A percentile compares a stretch with the other conserved stretches of the same genome.
phyloP scores from a whole-genome alignment of 768 basidiomycete species.

The Termitomyces sp. region DNA sequence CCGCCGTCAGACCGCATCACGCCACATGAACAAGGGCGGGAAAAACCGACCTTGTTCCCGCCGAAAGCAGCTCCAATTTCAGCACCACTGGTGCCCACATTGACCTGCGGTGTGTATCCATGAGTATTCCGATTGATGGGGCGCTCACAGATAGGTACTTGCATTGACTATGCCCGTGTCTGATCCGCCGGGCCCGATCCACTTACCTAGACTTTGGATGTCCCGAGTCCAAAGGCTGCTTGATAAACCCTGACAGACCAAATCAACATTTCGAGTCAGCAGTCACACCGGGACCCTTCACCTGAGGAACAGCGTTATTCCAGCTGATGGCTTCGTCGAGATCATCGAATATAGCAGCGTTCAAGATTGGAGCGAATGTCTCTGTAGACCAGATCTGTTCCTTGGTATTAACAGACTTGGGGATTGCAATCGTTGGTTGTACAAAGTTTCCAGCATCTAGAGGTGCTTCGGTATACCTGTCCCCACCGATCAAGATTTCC shows the following conservation, averaged over 20 bases:
- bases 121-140: conserved; percentile 6
- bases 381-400: conserved; percentile 73
- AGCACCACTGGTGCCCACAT: conserved; percentile 57
- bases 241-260: conserved; percentile 62
- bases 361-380: conserved; percentile 87
- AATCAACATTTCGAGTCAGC: conserved; percentile 11
- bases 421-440: conserved; percentile 79
- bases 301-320: conserved; percentile 89
- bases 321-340: conserved; percentile 83
- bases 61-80: conserved; percentile 84
- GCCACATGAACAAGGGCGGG: conserved; percentile 12
- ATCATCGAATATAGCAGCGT: conserved; percentile 82
- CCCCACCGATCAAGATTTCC: conserved; percentile 73
- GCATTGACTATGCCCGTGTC: conserved; percentile 94
- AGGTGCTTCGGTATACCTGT: conserved; percentile 44
- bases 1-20: conserved; percentile 15
- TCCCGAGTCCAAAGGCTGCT: conserved; percentile 91
- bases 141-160: conserved; percentile 25
- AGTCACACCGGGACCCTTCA: conserved; percentile 20
- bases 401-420: conserved; percentile 47
- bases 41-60: conserved; percentile 73
- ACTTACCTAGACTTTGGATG: conserved; percentile 79
- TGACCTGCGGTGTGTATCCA: conserved; percentile 34
- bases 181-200: conserved; percentile 87
- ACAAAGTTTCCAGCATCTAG: conserved; percentile 82